Evolutionary conservation across 306 rosid genomes (phyloP), one percentile per base, ranked within the genome.

Genomic region (Castanea mollissima): DNA sequence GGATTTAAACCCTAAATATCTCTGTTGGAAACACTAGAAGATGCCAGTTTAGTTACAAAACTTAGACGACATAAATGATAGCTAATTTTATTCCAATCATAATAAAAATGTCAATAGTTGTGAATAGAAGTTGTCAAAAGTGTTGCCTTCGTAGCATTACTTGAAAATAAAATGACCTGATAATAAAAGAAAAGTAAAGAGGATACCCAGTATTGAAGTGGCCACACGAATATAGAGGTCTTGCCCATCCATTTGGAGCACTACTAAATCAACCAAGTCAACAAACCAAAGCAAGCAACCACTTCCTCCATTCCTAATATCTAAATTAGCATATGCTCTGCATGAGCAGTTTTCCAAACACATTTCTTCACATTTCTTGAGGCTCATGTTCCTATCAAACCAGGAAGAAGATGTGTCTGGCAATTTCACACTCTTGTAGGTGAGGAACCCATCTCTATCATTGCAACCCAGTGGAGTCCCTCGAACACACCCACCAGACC

Each of bases 241-340:
- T 78, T 81, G 88, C 5, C 91, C 89, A 71, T 49, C 79, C 6
- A 5, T 13, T 18, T 10, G 14, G 3, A 74, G 32, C 58, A 5
- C 60, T 58, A 78, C 81, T 27, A 88, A 69, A 63, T 85, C 89
- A 68, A 82, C 27, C 56, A 84, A n/a, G 14, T 71, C 20, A 38
- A 51, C 23, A 13, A 79, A 80, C 88, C 89, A 81, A 68, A 83
- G 29, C 31, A 83, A 1, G 74, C 89, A 88, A 19, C 87, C 89
- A 69, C 82, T 78, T 16, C 84, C 81, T 25, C 79, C 80, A 34
- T 69, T 3, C 54, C 57, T 69, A 31, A 74, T n/a, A 27, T 76
- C 77, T 15, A 76, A 68, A 67, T 55, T 51, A 20, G 87, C 20
- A 75, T 77, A 86, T 31, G 87, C 83, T 69, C 10, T 9, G 69